Conservation (phyloP, 495 filamentous ascomycete species). For the Chaetomium cochliodes region DNA sequence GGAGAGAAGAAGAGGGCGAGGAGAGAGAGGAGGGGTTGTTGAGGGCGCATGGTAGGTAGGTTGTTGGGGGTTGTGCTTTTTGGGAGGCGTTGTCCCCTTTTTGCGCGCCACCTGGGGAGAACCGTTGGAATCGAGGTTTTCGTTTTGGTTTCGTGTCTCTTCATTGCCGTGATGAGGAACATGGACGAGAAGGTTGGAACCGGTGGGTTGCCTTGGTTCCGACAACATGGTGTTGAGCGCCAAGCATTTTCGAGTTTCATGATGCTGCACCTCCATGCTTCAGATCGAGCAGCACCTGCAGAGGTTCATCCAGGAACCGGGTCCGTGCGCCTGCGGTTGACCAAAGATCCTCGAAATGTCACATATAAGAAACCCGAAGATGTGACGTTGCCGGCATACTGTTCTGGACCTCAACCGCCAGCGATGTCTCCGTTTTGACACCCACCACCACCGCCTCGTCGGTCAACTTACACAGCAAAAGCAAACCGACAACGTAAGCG, state of each 20-base stretch:
- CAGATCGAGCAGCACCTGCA: neutral
- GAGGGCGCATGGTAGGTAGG: neutral
- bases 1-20: neutral
- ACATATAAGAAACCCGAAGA: no score
- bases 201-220: neutral
- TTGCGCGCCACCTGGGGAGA: neutral
- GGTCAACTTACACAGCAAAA: no score
- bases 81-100: no score
- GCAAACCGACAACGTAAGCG: no score
- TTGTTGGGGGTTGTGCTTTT: neutral
- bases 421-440: no score
- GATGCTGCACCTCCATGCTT: constrained; percentile 8
- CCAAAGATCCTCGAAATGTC: no score
- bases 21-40: constrained; percentile 10
- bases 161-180: no score
- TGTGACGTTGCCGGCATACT: no score
- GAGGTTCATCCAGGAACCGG: neutral
- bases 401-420: no score
- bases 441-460: no score
- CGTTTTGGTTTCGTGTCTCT: no score
- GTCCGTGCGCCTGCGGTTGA: neutral
- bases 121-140: no score
- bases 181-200: neutral
- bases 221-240: neutral
- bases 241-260: constrained; percentile 21